Evolutionary conservation across 2,329 filamentous ascomycete genomes (phyloP), one percentile per base, ranked within the genome.

Genomic region (Orbilia brochopaga): DNA sequence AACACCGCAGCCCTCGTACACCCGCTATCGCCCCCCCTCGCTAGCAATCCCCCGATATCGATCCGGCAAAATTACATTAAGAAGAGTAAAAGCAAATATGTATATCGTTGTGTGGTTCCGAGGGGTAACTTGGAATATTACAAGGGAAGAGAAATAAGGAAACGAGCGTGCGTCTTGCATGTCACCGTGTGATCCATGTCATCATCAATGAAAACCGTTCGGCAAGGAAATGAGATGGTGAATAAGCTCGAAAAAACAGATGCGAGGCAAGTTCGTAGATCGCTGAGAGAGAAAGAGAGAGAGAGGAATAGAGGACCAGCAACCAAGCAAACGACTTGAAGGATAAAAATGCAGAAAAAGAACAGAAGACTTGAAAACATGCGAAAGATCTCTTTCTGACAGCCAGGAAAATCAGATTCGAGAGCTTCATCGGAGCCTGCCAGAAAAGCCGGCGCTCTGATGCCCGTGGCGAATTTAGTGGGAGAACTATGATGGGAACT

Each of bases 71-170:
- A 69, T 59, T 58, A 64, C 48, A 59, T 44, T 48, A 62, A 61
- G 30, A 62, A 50, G 37, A 48, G 17, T 21, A 21, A 48, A 55
- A 27, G 44, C 58, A 7, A 67, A 48, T 58, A 64, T 69, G 65
- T 63, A 66, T 66, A 59, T 66, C 57, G n/a, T 37, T 35, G 56
- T 56, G 53, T 23, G 44, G 44, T 54, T 61, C 52, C n/a, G 30
- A n/a, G n/a, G 15, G 37, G 23, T 27, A 54, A 48, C 44, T 53
- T 17, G 48, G 46, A 56, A 48, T 35, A 57, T 53, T 57, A 59
- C 44, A 62, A 60, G 17, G 23, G 42, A 60, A 42, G 51, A 23
- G 21, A 51, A 57, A 24, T 40, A 17, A 55, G 23, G 27, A 54
- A 62, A 21, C 35, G 58, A 53, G 35, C 32, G 48, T 42, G 27